Evolutionary conservation across 345 rosid genomes (phyloP), one percentile per base, ranked within the genome.

Genomic region (Salix udensis): DNA sequence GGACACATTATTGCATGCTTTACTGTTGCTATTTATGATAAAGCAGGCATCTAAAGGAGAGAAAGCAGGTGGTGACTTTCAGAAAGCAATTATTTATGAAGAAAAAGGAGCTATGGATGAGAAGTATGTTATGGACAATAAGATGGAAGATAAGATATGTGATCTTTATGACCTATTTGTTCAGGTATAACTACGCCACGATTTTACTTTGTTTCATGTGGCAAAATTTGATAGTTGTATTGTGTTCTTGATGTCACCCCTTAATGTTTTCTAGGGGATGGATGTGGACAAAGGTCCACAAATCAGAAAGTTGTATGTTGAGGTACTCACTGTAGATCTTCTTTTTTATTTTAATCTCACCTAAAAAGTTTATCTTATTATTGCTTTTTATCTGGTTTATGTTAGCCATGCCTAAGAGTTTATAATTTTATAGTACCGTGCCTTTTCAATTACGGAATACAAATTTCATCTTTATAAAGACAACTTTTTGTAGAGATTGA

Each of bases 241-340:
- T 52, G 8, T 19, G 21, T 52, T 52, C 21, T 82, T 71, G 82
- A 85, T 82, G 66, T 64, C 68, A n/a, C 9, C 21, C 21, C 66
- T 69, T 68, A 55, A 79, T 73, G 74, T 34, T 68, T 68, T 31
- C 36, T 68, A 85, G 88, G 88, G 87, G 37, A 77, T 82, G 78
- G 84, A 82, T 69, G 85, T 80, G 76, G 88, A 85, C 68, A 78
- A 61, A 75, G 88, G 88, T 70, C 82, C 85, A 6, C 88, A 80
- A 76, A 78, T 82, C 62, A 82, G 85, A 46, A 82, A 85, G 78
- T 53, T 85, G 28, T 85, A 82, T 70, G 78, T 60, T 16, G 88
- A 85, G 88, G 88, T 82, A 52, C 23, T 52, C 58, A 18, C 55
- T 52, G 23, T 52, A 50, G 55, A 19, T n/a, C 0, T 18, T 18